phyloP scores from a whole-genome alignment of 1,139 yeast species.

The Pichia cactophila region DNA sequence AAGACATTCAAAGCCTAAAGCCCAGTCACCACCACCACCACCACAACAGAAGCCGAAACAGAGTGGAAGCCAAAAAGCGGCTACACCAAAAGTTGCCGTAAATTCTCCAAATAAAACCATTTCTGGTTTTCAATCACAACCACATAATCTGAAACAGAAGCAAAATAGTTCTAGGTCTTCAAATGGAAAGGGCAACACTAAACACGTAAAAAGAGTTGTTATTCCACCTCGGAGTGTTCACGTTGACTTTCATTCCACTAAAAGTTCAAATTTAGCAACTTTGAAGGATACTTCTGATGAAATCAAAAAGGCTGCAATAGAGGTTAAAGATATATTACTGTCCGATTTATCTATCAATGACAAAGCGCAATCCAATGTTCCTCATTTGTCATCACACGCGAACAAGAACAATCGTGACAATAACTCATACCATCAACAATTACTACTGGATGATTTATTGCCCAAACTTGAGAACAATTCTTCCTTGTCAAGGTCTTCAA shows the following conservation, averaged over 20 bases:
- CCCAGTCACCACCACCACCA: neutral
- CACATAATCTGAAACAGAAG: neutral
- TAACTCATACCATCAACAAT: neutral
- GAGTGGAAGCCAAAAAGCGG: neutral
- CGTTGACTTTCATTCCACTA: conserved; percentile 9
- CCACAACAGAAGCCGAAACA: neutral
- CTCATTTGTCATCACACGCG: neutral
- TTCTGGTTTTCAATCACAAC: neutral
- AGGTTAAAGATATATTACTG: conserved; percentile 20
- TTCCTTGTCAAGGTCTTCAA: conserved; percentile 17
- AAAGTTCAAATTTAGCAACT: conserved; percentile 14
- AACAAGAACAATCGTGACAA: neutral
- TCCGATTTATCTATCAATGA: conserved; percentile 1
- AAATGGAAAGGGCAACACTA: neutral
- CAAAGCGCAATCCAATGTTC: neutral
- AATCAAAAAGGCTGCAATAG: conserved; percentile 18
- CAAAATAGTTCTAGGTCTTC: neutral
- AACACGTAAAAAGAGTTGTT: conserved; percentile 8
- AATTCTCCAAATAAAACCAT: neutral
- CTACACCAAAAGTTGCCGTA: neutral
- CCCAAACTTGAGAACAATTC: conserved; percentile 34
- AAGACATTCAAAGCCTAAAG: neutral
- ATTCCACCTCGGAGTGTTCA: conserved; percentile 21
- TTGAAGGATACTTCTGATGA: conserved; percentile 19
- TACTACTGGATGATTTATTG: conserved; percentile 37